Conservation (phyloP, 2,329 filamentous ascomycete genomes). For the Colletotrichum trifolii region DNA sequence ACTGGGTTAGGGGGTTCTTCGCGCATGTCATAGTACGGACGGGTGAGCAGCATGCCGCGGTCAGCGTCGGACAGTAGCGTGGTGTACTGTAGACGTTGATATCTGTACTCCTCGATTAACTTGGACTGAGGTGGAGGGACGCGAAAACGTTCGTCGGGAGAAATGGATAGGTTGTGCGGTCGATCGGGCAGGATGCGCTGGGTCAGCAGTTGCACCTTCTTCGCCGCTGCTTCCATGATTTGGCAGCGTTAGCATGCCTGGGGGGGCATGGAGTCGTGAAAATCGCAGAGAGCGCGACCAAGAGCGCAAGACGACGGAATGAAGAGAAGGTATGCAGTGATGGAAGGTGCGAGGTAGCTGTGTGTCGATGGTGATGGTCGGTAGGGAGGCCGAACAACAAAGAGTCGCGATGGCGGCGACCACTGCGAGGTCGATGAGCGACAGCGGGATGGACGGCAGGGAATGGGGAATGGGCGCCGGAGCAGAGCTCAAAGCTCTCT, state of each 20-base stretch:
- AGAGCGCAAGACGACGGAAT: constrained; percentile 9
- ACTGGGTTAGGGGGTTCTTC: constrained; percentile 59
- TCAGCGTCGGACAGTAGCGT: constrained; percentile 68
- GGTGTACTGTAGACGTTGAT: constrained; percentile 64
- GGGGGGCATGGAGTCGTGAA: constrained; percentile 30
- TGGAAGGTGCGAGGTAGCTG: constrained; percentile 13
- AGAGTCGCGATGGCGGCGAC: constrained; percentile 31
- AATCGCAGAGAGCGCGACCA: constrained; percentile 26
- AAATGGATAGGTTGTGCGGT: constrained; percentile 65
- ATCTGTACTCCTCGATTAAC: constrained; percentile 60
- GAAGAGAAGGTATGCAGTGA: constrained; percentile 12
- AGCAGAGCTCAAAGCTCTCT: constrained; percentile 43
- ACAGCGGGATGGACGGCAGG: constrained; percentile 1
- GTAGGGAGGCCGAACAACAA: constrained; percentile 30
- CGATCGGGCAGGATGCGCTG: constrained; percentile 63
- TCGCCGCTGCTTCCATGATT: constrained; percentile 70
- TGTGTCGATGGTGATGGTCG: constrained; percentile 26
- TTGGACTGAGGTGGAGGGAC: constrained; percentile 53
- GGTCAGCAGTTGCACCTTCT: constrained; percentile 64
- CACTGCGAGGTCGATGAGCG: constrained; percentile 20
- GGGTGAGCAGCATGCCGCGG: constrained; percentile 66
- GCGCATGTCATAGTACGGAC: constrained; percentile 67
- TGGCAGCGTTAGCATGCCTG: constrained; percentile 43
- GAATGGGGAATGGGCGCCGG: constrained; percentile 37
- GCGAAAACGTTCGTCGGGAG: constrained; percentile 59